These are phyloP conservation scores for Aspergillus fumigatiaffinis DNA, from an alignment of 2,329 filamentous ascomycete species.

Conservation along the genomic window DNA sequence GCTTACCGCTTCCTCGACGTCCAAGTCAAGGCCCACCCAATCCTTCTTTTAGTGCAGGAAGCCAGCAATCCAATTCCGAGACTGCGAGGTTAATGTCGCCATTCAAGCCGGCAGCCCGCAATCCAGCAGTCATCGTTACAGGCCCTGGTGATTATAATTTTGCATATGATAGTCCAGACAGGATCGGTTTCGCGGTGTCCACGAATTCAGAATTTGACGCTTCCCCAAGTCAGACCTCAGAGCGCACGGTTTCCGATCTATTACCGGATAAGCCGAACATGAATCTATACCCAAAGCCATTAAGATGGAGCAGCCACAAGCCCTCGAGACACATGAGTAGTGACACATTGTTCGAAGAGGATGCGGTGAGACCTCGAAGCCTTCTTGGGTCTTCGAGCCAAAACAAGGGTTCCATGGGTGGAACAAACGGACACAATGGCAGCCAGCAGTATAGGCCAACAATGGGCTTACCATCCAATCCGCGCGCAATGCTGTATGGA, in stretches of 20 bases:
- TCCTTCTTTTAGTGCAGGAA: constrained; percentile 4
- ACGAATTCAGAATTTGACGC: constrained; percentile 23
- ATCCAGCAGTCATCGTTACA: constrained; percentile 18
- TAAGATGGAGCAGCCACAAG: constrained; percentile 27
- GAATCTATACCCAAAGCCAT: constrained; percentile 35
- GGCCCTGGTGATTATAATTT: constrained; percentile 10
- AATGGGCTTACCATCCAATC: constrained; percentile 33
- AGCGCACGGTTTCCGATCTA: constrained; percentile 36
- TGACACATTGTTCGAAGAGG: constrained; percentile 38
- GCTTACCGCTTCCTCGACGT: constrained; percentile 19
- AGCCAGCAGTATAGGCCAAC: constrained; percentile 7
- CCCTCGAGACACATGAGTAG: constrained; percentile 24
- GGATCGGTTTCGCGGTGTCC: constrained; percentile 29
- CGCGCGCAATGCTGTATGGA: constrained; percentile 31
- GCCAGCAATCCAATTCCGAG: constrained; percentile 11
- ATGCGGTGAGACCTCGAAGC: constrained; percentile 19
- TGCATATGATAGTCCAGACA: constrained; percentile 14
- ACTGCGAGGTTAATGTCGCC: constrained; percentile 17
- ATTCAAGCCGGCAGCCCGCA: constrained; percentile 12
- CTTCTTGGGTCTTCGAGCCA: constrained; percentile 13
- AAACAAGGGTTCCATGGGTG: constrained; percentile 2
- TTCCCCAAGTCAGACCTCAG: constrained; percentile 32
- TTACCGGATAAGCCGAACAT: constrained; percentile 32
- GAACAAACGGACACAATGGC: constrained; percentile 1
- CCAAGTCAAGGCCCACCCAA: constrained; percentile 16